Evolutionary conservation across 208 protist genomes (phyloP).

Genomic region (Leishmania aethiopica): DNA sequence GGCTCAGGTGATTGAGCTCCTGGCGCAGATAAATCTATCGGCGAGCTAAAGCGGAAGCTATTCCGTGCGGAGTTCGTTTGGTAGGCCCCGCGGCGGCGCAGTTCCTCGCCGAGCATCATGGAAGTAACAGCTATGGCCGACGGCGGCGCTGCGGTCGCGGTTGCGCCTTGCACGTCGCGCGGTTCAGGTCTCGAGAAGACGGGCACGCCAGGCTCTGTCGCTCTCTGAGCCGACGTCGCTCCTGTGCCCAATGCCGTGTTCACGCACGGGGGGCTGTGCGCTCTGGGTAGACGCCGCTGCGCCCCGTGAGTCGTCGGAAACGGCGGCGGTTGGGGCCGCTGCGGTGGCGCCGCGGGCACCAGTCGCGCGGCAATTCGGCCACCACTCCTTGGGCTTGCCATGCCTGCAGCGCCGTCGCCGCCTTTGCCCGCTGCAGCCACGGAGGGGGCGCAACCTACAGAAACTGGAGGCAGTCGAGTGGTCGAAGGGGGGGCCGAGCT

Average conservation of each 20-base stretch:
- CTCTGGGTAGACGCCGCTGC: neutral
- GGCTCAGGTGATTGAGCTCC: neutral
- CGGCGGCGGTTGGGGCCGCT: neutral
- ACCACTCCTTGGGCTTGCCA: neutral
- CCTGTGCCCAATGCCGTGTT: neutral
- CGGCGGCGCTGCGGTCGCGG: neutral
- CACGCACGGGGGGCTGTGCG: neutral
- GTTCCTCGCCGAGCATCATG: conserved; percentile 3
- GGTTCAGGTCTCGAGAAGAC: neutral
- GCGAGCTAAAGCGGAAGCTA: neutral
- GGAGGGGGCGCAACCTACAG: neutral
- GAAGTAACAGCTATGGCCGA: neutral
- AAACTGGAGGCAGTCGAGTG: conserved; percentile 1
- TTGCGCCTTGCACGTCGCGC: neutral
- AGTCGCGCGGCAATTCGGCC: neutral
- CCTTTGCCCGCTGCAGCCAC: neutral
- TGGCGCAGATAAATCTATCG: neutral
- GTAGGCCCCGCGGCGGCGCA: neutral
- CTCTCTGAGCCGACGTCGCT: neutral
- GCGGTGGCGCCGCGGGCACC: neutral
- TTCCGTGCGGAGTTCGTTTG: neutral
- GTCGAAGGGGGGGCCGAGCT: neutral
- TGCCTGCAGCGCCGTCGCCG: neutral
- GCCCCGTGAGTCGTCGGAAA: neutral
- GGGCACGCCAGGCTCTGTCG: neutral